phyloP scores from a whole-genome alignment of 2,329 filamentous ascomycete genomes.

The Bipolaris victoriae region DNA sequence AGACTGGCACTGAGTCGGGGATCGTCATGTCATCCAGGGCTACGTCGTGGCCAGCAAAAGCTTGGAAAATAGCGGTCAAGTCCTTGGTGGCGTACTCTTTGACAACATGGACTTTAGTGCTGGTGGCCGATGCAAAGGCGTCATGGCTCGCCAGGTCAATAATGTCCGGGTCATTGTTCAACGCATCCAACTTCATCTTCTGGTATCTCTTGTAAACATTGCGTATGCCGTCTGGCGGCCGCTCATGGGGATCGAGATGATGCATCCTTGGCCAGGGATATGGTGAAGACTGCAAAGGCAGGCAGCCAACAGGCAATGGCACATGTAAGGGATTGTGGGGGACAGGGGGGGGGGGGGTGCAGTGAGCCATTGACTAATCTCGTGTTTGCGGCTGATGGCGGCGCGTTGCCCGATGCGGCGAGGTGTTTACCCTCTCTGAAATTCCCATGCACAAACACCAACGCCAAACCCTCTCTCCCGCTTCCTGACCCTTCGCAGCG shows the following conservation, averaged over 20 bases:
- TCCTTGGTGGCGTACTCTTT: conserved; percentile 23
- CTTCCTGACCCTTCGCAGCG: conserved; percentile 17
- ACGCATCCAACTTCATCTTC: conserved; percentile 60
- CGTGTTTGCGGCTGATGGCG: conserved; percentile 30
- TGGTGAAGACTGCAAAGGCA: not conserved
- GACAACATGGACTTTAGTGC: conserved; percentile 32
- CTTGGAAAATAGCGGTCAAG: conserved; percentile 31
- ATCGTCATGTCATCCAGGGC: not conserved
- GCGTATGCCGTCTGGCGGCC: conserved; percentile 73
- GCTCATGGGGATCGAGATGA: conserved; percentile 74
- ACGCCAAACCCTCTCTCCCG: conserved; percentile 17
- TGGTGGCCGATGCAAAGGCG: conserved; percentile 35
- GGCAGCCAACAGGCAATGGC: not conserved
- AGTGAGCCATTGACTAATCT: conserved; percentile 23
- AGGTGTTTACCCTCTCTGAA: conserved; percentile 31
- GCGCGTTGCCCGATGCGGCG: conserved; percentile 29
- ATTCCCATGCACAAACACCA: conserved; percentile 34
- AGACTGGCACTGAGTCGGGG: conserved; percentile 50
- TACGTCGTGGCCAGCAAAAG: conserved; percentile 29
- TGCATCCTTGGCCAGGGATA: conserved; percentile 22
- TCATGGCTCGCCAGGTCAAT: conserved; percentile 41
- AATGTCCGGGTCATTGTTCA: conserved; percentile 57
- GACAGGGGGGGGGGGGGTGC: conserved; percentile 1
- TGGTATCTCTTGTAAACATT: conserved; percentile 77
- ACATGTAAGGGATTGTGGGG: not conserved